Base-by-base conservation (phyloP, 164 flowering plant genomes). In the Piper betle region DNA sequence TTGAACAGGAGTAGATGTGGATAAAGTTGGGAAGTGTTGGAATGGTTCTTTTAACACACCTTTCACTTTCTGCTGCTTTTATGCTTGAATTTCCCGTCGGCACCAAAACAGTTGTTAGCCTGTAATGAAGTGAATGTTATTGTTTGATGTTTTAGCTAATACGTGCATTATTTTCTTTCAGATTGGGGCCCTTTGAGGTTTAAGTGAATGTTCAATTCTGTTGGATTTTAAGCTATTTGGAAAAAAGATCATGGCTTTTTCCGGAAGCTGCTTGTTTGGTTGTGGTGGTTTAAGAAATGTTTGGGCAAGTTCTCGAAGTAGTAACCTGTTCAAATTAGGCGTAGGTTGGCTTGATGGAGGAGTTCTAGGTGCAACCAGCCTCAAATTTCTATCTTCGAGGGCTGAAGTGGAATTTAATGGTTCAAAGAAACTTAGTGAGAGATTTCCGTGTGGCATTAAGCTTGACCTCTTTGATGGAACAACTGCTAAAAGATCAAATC, bases 331-430 rank as follows among this genome's bases (percentile, higher is more conserved):
- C 59, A 67, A 70, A 67, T 76, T 81, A 13, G 71, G 65, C 61
- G 67, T 72, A 50, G 58, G 59, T 55, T 71, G 74, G 58, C 59
- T 68, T 66, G 60, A 57, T 10, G 73, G 72, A 59, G 77, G 75
- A 69, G 79, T 67, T 52, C 60, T 63, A 10, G 72, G 62, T 63
- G 69, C 43, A 5, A 62, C 71, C 53, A 81, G 78, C 66, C 80
- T 78, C 79, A 80, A 58, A 53, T 66, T 77, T 55, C 75, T 73
- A 65, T 52, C 73, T 18, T 38, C 77, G 55, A 71, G 73, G 61
- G 73, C 83, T 53, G 74, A 75, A 74, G 61, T 76, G 42, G 82
- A 67, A 73, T 74, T 71, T 65, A 74, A 55, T 6, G 72, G 59
- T 57, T 74, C 68, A 40, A 73, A 61, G 17, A 46, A 57, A 5